A percentile compares a stretch with the other conserved stretches of the same genome.
Conservation (phyloP, 2,329 filamentous ascomycete genomes). For the Pyrenochaeta sp. region DNA sequence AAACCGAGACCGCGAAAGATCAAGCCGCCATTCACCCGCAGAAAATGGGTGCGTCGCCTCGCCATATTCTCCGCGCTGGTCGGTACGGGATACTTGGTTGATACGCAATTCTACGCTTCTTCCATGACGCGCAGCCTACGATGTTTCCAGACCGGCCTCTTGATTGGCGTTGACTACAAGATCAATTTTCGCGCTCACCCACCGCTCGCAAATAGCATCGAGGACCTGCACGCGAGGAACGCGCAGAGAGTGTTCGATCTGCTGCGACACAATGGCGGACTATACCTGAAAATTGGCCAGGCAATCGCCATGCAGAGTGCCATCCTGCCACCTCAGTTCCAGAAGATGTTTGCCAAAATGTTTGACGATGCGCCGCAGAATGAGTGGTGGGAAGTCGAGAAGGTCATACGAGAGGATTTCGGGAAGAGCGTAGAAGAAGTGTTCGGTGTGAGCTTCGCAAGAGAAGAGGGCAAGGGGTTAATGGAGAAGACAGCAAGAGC, state of each 20-base stretch:
- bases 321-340: conserved; percentile 90
- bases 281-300: conserved; percentile 98
- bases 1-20: conserved; percentile 59
- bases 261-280: conserved; percentile 83
- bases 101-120: conserved; percentile 79
- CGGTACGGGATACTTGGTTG: conserved; percentile 72
- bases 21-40: conserved; percentile 73
- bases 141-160: conserved; percentile 80
- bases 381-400: conserved; percentile 83
- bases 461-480: conserved; percentile 68
- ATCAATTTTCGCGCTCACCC: conserved; percentile 90
- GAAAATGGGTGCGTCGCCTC: conserved; percentile 80
- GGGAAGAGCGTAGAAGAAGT: conserved; percentile 84
- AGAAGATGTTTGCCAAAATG: conserved; percentile 95
- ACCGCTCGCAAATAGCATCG: conserved; percentile 74
- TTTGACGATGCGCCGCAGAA: conserved; percentile 98
- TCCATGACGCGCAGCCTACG: conserved; percentile 79
- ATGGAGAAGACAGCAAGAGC: conserved; percentile 78
- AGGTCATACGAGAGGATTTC: conserved; percentile 88
- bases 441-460: conserved; percentile 85
- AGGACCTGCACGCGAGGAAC: conserved; percentile 82
- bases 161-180: conserved; percentile 93
- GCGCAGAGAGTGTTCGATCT: conserved; percentile 84
- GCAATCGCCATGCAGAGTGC: conserved; percentile 98
- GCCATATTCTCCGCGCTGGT: conserved; percentile 67